phyloP scores from a whole-genome alignment of 192 early-diverging fungal species.

The Gryganskiella cystojenkinii region DNA sequence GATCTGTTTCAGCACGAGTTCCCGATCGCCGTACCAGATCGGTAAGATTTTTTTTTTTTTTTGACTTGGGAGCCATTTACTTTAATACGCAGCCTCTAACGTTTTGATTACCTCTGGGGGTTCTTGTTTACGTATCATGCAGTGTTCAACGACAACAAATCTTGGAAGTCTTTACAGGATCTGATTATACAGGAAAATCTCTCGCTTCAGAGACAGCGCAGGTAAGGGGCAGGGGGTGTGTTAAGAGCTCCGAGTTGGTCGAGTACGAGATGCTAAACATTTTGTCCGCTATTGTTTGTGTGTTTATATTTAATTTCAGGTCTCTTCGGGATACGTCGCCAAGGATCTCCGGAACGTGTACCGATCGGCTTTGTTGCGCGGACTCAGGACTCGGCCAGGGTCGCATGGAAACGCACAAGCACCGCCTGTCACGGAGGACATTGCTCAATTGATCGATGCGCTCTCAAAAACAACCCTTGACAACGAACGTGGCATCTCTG shows the following conservation, averaged over 20 bases:
- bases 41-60: constrained; percentile 30
- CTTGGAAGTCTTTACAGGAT: not conserved
- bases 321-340: constrained; percentile 71
- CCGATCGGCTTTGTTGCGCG: constrained; percentile 49
- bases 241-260: too few relatives aligned
- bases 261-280: too few relatives aligned
- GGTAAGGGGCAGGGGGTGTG: constrained; percentile 4
- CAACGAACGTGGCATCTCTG: not conserved
- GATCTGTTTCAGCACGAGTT: constrained; percentile 56
- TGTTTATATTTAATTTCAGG: constrained; percentile 36
- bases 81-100: not conserved
- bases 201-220: constrained; percentile 22
- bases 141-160: constrained; percentile 23
- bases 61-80: not conserved
- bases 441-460: too few relatives aligned
- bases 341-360: constrained; percentile 59
- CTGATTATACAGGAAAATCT: not conserved
- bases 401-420: constrained; percentile 2
- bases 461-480: not conserved
- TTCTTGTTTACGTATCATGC: not conserved
- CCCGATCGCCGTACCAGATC: constrained; percentile 50
- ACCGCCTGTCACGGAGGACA: not conserved
- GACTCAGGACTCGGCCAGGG: constrained; percentile 10
- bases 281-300: not conserved
- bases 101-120: not conserved